Conservation (phyloP, 148 eudicot species). For the Agrostemma githago region DNA sequence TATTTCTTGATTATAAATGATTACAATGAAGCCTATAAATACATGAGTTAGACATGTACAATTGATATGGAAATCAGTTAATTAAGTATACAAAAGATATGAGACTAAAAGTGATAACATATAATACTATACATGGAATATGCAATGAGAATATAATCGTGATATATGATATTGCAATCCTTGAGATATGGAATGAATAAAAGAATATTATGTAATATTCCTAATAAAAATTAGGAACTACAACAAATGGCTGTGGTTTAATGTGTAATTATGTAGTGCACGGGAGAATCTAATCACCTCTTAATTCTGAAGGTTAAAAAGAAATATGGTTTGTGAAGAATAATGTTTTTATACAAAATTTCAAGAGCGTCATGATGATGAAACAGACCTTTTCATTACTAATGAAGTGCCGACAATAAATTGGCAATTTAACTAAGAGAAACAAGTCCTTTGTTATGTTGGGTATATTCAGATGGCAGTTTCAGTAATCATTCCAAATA, state of each 20-base stretch:
- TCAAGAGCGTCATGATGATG: background rate
- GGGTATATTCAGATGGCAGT: constrained; percentile 43
- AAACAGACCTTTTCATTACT: background rate
- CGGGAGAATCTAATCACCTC: background rate
- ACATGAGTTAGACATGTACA: no score
- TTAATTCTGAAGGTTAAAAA: background rate
- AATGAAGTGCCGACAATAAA: background rate
- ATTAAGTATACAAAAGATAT: no score
- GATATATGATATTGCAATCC: no score
- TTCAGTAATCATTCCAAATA: constrained; percentile 33
- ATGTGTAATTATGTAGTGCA: background rate
- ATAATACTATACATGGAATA: no score
- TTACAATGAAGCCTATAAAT: no score
- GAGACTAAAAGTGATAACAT: no score
- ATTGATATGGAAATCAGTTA: no score
- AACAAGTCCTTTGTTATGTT: background rate
- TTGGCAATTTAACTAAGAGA: background rate
- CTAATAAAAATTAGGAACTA: background rate
- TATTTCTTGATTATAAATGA: no score
- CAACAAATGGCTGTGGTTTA: background rate
- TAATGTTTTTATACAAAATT: background rate
- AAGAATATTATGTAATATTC: no score
- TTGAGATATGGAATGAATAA: no score
- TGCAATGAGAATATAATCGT: no score
- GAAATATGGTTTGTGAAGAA: background rate